These are phyloP conservation scores for Abelmoschus esculentus DNA, from an alignment of 345 rosid genomes.

Conservation along the genomic window DNA sequence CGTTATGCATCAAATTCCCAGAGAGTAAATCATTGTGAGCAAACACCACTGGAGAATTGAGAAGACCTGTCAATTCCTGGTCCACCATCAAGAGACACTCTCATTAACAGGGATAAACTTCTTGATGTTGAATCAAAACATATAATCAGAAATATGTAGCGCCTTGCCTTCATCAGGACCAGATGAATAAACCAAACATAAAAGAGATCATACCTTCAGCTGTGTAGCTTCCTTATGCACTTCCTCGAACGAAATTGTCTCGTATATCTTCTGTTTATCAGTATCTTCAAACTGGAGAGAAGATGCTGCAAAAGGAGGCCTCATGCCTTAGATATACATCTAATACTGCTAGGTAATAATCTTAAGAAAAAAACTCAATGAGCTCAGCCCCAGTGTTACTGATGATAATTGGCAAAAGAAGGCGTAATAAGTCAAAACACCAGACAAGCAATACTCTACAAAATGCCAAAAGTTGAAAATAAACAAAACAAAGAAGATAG, in stretches of 20 bases:
- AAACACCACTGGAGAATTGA: conserved; percentile 80
- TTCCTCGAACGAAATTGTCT: conserved; percentile 65
- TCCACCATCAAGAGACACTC: conserved; percentile 31
- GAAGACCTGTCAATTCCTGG: conserved; percentile 75
- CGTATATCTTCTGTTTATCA: conserved; percentile 57
- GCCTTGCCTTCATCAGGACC: neutral
- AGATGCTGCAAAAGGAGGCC: conserved; percentile 49
- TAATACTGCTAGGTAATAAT: too few relatives aligned
- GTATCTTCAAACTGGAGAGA: conserved; percentile 58
- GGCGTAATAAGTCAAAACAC: neutral
- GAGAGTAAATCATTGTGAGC: conserved; percentile 93
- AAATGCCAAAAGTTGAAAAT: neutral
- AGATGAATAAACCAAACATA: neutral
- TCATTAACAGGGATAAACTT: conserved; percentile 13
- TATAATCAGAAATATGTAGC: conserved; percentile 10
- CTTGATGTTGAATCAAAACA: neutral
- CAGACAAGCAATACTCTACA: neutral
- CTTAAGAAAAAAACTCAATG: neutral
- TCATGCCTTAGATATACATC: too few relatives aligned
- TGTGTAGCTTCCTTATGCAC: conserved; percentile 56
- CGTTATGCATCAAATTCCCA: conserved; percentile 86
- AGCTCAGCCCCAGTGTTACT: neutral
- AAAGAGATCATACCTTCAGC: conserved; percentile 51
- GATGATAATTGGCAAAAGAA: neutral
- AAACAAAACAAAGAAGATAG: neutral